phyloP scores from a whole-genome alignment of 2,329 filamentous ascomycete species.

The Trichoderma guizhouense region DNA sequence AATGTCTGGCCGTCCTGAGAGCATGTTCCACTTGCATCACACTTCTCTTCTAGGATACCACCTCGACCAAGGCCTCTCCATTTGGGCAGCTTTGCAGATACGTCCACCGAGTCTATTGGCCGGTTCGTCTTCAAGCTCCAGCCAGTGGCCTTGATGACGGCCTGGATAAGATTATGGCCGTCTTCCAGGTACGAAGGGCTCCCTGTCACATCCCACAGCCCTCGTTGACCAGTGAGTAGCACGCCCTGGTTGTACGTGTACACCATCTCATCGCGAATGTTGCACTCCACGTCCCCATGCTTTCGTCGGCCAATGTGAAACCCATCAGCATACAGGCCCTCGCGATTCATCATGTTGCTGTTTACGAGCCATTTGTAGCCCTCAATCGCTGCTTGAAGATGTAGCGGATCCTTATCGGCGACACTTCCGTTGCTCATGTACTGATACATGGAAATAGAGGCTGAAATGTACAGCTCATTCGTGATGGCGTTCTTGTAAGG shows the following conservation, averaged over 20 bases:
- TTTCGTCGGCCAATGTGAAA: conserved; percentile 71
- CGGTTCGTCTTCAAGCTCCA: conserved; percentile 53
- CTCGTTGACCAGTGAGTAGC: conserved; percentile 74
- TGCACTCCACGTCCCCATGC: conserved; percentile 68
- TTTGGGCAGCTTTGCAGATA: conserved; percentile 40
- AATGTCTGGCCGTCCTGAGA: conserved; percentile 85
- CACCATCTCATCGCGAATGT: conserved; percentile 80
- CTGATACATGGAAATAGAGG: conserved; percentile 84
- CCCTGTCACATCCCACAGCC: conserved; percentile 75
- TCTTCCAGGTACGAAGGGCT: conserved; percentile 69
- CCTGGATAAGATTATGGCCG: conserved; percentile 71
- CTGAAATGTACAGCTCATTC: conserved; percentile 83
- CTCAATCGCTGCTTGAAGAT: conserved; percentile 69
- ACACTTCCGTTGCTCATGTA: conserved; percentile 50
- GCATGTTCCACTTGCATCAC: conserved; percentile 71
- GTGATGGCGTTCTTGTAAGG: conserved; percentile 98
- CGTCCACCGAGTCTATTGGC: conserved; percentile 40
- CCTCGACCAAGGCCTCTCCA: conserved; percentile 76
- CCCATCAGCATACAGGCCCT: conserved; percentile 79
- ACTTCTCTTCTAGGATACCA: conserved; percentile 80
- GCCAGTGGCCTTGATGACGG: conserved; percentile 74
- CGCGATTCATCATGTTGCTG: conserved; percentile 75
- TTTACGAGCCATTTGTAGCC: conserved; percentile 77
- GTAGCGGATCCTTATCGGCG: conserved; percentile 52
- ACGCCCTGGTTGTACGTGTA: conserved; percentile 97